Evolutionary conservation across 1,139 yeast genomes (phyloP).

Genomic region (Meyerozyma elateridarum): DNA sequence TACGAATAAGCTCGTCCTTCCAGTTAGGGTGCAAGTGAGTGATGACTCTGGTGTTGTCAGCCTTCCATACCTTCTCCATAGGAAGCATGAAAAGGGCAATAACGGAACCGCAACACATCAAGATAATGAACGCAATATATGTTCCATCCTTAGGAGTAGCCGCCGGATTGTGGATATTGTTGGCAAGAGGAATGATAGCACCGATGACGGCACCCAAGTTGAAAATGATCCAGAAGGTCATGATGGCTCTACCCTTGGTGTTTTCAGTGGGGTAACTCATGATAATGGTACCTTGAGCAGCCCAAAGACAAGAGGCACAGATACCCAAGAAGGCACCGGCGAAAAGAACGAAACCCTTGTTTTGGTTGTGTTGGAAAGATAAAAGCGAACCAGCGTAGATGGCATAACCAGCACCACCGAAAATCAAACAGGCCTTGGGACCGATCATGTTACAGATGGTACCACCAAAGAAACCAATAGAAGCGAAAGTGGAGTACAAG

Average conservation of each 20-base stretch:
- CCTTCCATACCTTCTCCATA: slow-evolving; percentile 43
- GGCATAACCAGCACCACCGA: slow-evolving; percentile 57
- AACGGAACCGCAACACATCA: slow-evolving; percentile 47
- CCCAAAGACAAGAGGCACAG: slow-evolving; percentile 56
- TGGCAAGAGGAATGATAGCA: slow-evolving; percentile 50
- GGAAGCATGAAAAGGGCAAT: slow-evolving; percentile 49
- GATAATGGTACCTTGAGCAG: slow-evolving; percentile 56
- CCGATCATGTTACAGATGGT: slow-evolving; percentile 54
- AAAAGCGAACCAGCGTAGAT: slow-evolving; percentile 51
- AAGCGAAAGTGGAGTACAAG: slow-evolving; percentile 51
- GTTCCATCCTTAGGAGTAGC: slow-evolving; percentile 49
- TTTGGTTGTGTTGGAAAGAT: slow-evolving; percentile 43
- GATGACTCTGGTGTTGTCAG: slow-evolving; percentile 49
- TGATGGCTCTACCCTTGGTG: slow-evolving; percentile 49
- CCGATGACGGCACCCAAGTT: slow-evolving; percentile 63
- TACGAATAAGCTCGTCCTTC: slow-evolving; percentile 41
- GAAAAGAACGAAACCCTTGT: slow-evolving; percentile 51
- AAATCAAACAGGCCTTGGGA: slow-evolving; percentile 39
- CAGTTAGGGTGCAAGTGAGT: slow-evolving; percentile 43
- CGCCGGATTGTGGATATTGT: slow-evolving; percentile 35
- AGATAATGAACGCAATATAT: slow-evolving; percentile 51
- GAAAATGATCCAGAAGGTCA: slow-evolving; percentile 60
- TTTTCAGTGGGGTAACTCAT: slow-evolving; percentile 56
- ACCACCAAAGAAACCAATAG: slow-evolving; percentile 58
- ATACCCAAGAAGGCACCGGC: slow-evolving; percentile 59